A percentile compares a stretch with the other conserved stretches of the same genome.
Conservation (phyloP, 352 stramenopile species). For the Peronospora tabacina region DNA sequence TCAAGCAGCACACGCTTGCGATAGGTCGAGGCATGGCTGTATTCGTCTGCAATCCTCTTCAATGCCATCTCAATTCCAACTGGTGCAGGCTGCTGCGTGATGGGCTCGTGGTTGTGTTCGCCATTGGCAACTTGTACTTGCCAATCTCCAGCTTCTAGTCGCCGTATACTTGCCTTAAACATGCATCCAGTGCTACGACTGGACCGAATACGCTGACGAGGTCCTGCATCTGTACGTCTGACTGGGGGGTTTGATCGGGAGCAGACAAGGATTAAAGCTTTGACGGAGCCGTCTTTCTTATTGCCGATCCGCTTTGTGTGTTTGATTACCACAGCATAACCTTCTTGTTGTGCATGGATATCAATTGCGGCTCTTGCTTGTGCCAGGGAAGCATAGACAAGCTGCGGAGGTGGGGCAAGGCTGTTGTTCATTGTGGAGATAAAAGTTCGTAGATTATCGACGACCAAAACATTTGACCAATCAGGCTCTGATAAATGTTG, state of each 20-base stretch:
- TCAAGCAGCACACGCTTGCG: not conserved
- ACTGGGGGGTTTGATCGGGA: not conserved
- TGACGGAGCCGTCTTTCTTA: too few relatives aligned
- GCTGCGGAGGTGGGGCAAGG: not conserved
- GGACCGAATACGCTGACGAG: not conserved
- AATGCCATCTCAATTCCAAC: not conserved
- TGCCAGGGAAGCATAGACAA: not conserved
- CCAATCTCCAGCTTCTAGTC: not conserved
- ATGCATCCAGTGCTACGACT: not conserved
- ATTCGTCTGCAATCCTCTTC: not conserved
- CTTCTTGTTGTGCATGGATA: too few relatives aligned
- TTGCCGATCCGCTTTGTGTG: too few relatives aligned
- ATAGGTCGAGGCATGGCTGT: not conserved
- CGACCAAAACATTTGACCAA: too few relatives aligned
- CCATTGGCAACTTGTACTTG: constrained; percentile 1
- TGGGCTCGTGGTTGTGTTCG: not conserved
- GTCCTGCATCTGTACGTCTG: not conserved
- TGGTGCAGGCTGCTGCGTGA: not conserved
- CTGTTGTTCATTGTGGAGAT: not conserved
- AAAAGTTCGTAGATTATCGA: too few relatives aligned
- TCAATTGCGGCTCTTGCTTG: too few relatives aligned
- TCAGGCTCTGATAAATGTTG: too few relatives aligned
- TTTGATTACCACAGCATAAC: too few relatives aligned
- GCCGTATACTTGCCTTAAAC: not conserved
- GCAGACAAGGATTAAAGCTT: not conserved